Evolutionary conservation across 805 yeast species (phyloP).

Genomic region (Saccharomycopsis javanensis): DNA sequence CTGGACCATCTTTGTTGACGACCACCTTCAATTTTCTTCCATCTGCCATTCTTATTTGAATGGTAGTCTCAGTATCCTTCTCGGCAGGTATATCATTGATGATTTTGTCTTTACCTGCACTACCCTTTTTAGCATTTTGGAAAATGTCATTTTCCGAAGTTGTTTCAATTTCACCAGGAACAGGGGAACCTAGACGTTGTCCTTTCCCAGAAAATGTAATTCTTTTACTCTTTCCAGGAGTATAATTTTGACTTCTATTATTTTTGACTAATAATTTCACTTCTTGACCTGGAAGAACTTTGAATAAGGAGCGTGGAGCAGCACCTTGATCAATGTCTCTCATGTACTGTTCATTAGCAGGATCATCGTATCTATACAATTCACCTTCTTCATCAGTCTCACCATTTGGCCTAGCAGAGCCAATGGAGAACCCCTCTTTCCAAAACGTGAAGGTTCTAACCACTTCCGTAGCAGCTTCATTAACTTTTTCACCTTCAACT

Average conservation of each 20-base stretch:
- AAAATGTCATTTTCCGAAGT: constrained; percentile 2
- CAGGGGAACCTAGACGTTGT: constrained; percentile 80
- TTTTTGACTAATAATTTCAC: constrained; percentile 85
- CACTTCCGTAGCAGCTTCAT: constrained; percentile 38
- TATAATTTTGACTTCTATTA: constrained; percentile 72
- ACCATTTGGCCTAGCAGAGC: background rate
- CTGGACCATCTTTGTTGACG: constrained; percentile 56
- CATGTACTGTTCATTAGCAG: constrained; percentile 69
- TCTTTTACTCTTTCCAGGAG: constrained; percentile 56
- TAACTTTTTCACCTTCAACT: constrained; percentile 29
- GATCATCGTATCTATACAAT: constrained; percentile 82
- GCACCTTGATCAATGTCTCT: constrained; percentile 79
- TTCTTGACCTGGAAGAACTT: constrained; percentile 83
- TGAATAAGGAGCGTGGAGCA: constrained; percentile 76
- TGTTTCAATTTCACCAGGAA: constrained; percentile 54
- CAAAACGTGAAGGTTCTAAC: constrained; percentile 83
- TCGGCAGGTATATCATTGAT: background rate
- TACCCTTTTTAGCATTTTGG: constrained; percentile 20
- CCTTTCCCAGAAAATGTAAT: constrained; percentile 63
- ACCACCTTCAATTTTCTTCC: constrained; percentile 62
- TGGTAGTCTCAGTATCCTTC: constrained; percentile 54
- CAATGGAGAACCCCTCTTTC: constrained; percentile 89
- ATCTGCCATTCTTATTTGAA: constrained; percentile 77
- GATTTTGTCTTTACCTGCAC: constrained; percentile 21
- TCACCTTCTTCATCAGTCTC: constrained; percentile 61